Evolutionary conservation across 2,329 filamentous ascomycete genomes (phyloP).

Genomic region (Pseudogymnoascus sp.): DNA sequence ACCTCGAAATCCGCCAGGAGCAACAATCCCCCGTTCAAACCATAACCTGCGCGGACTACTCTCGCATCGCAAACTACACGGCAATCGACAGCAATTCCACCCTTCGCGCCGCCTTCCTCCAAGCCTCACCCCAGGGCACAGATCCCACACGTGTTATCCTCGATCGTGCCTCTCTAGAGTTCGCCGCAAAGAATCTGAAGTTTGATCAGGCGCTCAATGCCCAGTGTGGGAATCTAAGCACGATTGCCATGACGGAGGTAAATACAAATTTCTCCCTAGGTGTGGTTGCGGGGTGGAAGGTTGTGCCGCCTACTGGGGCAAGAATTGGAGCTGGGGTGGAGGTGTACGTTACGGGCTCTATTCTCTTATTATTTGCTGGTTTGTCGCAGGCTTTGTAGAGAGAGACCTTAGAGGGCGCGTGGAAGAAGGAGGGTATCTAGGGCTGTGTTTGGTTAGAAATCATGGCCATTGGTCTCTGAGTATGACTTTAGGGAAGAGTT

Average conservation of each 20-base stretch:
- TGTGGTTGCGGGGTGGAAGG: slow-evolving; percentile 26
- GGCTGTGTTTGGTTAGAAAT: not conserved
- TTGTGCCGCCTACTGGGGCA: not conserved
- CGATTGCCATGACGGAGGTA: slow-evolving; percentile 37
- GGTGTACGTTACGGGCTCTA: not conserved
- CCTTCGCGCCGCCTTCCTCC: slow-evolving; percentile 40
- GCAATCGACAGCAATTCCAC: slow-evolving; percentile 39
- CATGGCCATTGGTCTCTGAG: not conserved
- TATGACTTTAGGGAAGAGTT: not conserved
- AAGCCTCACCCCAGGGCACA: slow-evolving; percentile 37
- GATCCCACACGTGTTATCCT: slow-evolving; percentile 34
- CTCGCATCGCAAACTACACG: slow-evolving; percentile 40
- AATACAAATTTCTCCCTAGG: slow-evolving; percentile 38
- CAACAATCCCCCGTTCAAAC: not conserved
- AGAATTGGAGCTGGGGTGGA: not conserved
- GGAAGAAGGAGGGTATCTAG: not conserved
- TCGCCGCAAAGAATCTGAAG: slow-evolving; percentile 33
- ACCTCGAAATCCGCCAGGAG: not conserved
- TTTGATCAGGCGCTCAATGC: slow-evolving; percentile 35
- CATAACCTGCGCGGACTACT: slow-evolving; percentile 35
- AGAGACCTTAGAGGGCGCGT: not conserved
- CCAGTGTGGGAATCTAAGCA: slow-evolving; percentile 39
- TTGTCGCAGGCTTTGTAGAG: not conserved
- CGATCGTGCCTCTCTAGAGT: slow-evolving; percentile 28
- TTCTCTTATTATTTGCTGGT: not conserved